phyloP scores from a whole-genome alignment of 2,329 filamentous ascomycete genomes.

The Blumeria graminis region DNA sequence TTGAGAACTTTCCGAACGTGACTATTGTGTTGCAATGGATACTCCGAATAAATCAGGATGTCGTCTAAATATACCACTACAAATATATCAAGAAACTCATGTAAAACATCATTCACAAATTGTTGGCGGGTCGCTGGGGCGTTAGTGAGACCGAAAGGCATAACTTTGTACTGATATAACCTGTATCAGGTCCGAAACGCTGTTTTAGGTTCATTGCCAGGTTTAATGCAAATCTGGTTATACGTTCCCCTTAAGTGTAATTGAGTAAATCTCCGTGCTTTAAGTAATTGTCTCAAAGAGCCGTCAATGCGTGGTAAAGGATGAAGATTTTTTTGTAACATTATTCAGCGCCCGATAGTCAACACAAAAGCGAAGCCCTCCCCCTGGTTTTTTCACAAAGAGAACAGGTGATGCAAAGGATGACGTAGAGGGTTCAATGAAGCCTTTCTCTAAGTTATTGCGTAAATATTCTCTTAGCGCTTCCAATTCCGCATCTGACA shows the following conservation, averaged over 20 bases:
- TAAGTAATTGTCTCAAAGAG: not conserved
- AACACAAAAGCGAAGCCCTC: not conserved
- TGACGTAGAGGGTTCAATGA: not conserved
- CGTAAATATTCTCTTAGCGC: not conserved
- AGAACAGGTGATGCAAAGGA: not conserved
- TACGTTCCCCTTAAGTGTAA: not conserved
- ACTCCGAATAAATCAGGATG: not conserved
- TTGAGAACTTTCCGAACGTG: not conserved
- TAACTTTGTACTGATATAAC: not conserved
- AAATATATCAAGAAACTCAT: not conserved
- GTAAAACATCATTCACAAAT: not conserved
- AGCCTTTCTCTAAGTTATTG: slow-evolving; percentile 3
- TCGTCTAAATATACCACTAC: slow-evolving; percentile 1
- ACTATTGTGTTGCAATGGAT: not conserved
- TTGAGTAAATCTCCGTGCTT: not conserved
- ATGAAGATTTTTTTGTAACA: not conserved
- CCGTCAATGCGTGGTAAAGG: not conserved
- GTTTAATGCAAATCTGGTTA: not conserved
- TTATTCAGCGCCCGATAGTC: not conserved
- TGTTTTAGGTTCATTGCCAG: not conserved
- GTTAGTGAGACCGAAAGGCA: slow-evolving; percentile 1
- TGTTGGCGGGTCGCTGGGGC: not conserved
- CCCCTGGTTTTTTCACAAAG: not conserved
- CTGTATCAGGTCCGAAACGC: not conserved
- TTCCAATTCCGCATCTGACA: not conserved